Conservation (phyloP, 1,284 basidiomycete genomes). For the Fomes fomentarius region DNA sequence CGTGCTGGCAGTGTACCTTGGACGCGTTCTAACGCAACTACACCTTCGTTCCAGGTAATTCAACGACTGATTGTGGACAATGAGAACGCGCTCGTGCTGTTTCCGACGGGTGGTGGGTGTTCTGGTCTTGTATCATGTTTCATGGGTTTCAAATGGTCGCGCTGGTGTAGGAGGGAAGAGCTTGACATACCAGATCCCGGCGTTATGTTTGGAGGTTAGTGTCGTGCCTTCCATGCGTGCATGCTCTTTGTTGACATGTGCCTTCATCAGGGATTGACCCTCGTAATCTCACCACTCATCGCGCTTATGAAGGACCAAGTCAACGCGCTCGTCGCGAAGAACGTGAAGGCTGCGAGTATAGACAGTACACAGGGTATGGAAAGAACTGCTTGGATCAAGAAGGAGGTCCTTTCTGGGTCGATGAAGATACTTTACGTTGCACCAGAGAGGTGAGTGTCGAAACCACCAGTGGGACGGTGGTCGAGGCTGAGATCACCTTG, state of each 20-base stretch:
- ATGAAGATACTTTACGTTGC: constrained; percentile 86
- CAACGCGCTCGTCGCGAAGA: constrained; percentile 66
- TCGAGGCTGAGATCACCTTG: no score
- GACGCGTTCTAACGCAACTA: neutral
- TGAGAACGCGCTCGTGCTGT: constrained; percentile 43
- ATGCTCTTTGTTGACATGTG: neutral
- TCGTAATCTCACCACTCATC: constrained; percentile 78
- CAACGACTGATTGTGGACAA: constrained; percentile 40
- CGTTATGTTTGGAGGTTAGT: constrained; percentile 49
- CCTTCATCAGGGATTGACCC: constrained; percentile 56
- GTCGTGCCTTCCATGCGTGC: neutral
- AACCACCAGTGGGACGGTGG: no score
- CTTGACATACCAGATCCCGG: constrained; percentile 66
- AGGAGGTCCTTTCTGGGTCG: constrained; percentile 45
- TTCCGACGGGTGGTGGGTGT: constrained; percentile 40
- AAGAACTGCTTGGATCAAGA: constrained; percentile 55
- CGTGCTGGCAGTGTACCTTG: neutral
- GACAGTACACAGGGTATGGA: constrained; percentile 69
- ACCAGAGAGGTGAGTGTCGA: constrained; percentile 70
- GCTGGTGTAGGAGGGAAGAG: constrained; percentile 40
- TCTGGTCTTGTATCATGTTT: no score
- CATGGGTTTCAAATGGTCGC: neutral
- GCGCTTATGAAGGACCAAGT: constrained; percentile 96
- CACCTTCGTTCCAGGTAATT: constrained; percentile 36
- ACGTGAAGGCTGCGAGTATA: constrained; percentile 67